Evolutionary conservation across 2,329 filamentous ascomycete species (phyloP).

Genomic region (Penicillium italicum): DNA sequence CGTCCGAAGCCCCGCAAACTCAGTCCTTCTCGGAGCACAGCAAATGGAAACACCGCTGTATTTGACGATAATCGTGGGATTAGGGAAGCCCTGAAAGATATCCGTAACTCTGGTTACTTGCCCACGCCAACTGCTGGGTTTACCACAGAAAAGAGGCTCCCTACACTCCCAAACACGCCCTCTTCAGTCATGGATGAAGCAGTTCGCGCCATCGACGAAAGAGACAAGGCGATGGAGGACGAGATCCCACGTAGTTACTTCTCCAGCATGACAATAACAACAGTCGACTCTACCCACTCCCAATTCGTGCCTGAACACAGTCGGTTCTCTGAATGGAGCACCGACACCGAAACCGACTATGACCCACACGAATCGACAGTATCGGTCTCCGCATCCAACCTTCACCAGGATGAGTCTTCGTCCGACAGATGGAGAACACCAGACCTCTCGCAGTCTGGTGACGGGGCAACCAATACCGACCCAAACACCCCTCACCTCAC

Average conservation of each 20-base stretch:
- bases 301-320: constrained; percentile 29
- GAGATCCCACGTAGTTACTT: constrained; percentile 42
- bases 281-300: constrained; percentile 33
- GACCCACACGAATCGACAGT: constrained; percentile 37
- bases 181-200: constrained; percentile 46
- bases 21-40: constrained; percentile 6
- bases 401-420: constrained; percentile 20
- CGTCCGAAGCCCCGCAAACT: constrained; percentile 14
- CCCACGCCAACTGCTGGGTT: constrained; percentile 28
- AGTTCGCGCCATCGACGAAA: constrained; percentile 34
- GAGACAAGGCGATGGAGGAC: constrained; percentile 31
- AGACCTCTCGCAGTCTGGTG: constrained; percentile 23
- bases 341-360: constrained; percentile 34
- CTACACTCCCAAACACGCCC: constrained; percentile 46
- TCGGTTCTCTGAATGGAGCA: constrained; percentile 43
- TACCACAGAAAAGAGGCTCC: constrained; percentile 40
- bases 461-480: constrained; percentile 27
- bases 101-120: constrained; percentile 16
- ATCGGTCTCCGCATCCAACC: constrained; percentile 34
- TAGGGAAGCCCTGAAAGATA: constrained; percentile 9
- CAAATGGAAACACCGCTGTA: constrained; percentile 6
- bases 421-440: constrained; percentile 22
- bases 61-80: constrained; percentile 15
- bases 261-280: constrained; percentile 36
- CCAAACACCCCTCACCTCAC: constrained; percentile 39